Evolutionary conservation across 1,139 yeast genomes (phyloP), one percentile per base, ranked within the genome.

Genomic region (Debaryomyces udenii): DNA sequence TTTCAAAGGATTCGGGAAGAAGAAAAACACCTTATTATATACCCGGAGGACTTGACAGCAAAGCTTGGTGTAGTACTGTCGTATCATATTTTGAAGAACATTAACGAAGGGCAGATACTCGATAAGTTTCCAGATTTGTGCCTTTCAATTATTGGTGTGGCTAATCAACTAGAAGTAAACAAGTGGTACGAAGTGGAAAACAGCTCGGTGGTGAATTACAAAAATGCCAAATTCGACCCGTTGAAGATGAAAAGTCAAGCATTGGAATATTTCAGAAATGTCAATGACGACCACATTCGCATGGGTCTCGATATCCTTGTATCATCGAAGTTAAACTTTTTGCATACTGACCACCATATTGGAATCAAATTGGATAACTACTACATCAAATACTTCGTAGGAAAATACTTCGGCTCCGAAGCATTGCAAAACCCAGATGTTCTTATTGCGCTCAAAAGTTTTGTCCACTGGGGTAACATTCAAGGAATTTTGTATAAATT

Each of bases 301-400:
- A 62, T 64, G 60, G 82, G 82, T 2, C 56, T 72, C 29, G 64
- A 68, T 47, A 59, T 78, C 26, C 45, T 78, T 48, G 59, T 70
- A 28, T 74, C 80, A 24, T 62, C 81, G 13, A 77, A 76, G 46
- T 62, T 78, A 44, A 76, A 78, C 50, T 78, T 78, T 49, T 64
- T 78, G 44, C 83, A 78, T 50, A 76, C 83, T 1, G 83, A 78
- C 54, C 83, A 78, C 50, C 81, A 76, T 52, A 70, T 77, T 22
- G 78, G 79, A 3, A 70, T 76, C 10, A 68, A 64, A 42, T 57
- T 78, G 16, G 80, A 76, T 45, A 81, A 81, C 2, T 53, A 56
- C 38, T 70, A 68, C 48, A 60, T 78, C 64, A 66, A 67, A 36
- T 61, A 66, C 38, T 65, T 65, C 33, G 66, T 78, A 40, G 53